A percentile compares a stretch with the other conserved stretches of the same genome.
These are phyloP conservation scores for Blastocladiella britannica DNA, from an alignment of 192 early-diverging fungal species.

Conservation along the genomic window DNA sequence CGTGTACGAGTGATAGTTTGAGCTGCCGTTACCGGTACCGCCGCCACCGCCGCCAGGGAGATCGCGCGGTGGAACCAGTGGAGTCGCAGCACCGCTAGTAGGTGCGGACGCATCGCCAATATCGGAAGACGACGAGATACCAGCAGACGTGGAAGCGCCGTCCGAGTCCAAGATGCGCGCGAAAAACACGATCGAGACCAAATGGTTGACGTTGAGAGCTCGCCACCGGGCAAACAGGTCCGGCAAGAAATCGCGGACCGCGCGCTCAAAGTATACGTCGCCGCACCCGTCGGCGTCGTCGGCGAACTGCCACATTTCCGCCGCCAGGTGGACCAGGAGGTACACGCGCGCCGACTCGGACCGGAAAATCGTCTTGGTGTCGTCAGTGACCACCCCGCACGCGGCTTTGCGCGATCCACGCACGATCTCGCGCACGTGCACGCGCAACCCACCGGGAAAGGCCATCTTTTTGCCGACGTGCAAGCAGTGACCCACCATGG, in stretches of 20 bases:
- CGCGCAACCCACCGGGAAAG: conserved; percentile 47
- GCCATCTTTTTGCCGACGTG: conserved; percentile 55
- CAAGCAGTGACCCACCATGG: conserved; percentile 43
- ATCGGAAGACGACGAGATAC: neutral
- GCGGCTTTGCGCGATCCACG: conserved; percentile 30
- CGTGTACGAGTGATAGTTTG: neutral
- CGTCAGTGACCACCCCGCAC: conserved; percentile 56
- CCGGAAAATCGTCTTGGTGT: conserved; percentile 69
- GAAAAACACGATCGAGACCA: conserved; percentile 89
- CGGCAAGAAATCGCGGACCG: conserved; percentile 68
- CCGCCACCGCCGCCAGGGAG: neutral
- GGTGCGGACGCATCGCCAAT: neutral
- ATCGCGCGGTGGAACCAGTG: too few species aligned
- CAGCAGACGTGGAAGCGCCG: conserved; percentile 11
- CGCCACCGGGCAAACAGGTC: conserved; percentile 77
- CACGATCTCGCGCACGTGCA: conserved; percentile 61
- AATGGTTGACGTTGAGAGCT: conserved; percentile 60
- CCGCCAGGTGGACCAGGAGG: conserved; percentile 87
- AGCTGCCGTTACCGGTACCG: neutral
- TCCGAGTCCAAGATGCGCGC: conserved; percentile 62
- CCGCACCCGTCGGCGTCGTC: conserved; percentile 90
- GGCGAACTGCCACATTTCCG: conserved; percentile 96
- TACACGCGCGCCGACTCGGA: conserved; percentile 87
- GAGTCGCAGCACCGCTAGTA: too few species aligned
- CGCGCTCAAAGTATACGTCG: conserved; percentile 84